phyloP scores from a whole-genome alignment of 1,139 yeast genomes.

The Yamadazyma mexicana region DNA sequence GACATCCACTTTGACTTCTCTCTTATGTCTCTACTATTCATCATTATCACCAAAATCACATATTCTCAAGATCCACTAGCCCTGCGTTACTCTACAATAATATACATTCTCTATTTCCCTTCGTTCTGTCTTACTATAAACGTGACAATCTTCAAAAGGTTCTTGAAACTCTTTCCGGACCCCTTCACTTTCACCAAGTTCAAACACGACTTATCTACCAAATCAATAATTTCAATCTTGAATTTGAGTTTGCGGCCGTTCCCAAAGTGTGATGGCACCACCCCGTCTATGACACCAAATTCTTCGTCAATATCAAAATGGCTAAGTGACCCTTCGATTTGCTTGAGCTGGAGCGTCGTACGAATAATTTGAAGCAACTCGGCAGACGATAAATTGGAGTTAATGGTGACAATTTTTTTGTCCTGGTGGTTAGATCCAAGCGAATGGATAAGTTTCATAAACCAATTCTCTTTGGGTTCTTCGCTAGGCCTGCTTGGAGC shows the following conservation, averaged over 20 bases:
- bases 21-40: too few relatives aligned
- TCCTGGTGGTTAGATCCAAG: conserved; percentile 13
- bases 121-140: conserved; percentile 28
- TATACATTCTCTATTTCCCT: conserved; percentile 3
- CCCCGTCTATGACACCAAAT: conserved; percentile 46
- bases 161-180: conserved; percentile 64
- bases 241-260: conserved; percentile 50
- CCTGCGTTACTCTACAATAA: conserved; percentile 1
- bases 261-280: conserved; percentile 49
- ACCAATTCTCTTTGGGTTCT: conserved; percentile 32
- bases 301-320: conserved; percentile 44
- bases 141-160: conserved; percentile 50
- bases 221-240: conserved; percentile 44
- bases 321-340: conserved; percentile 51
- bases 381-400: conserved; percentile 29
- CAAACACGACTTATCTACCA: conserved; percentile 46
- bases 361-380: conserved; percentile 36
- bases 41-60: too few relatives aligned
- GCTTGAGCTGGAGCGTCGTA: conserved; percentile 46
- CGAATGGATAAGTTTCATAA: conserved; percentile 36
- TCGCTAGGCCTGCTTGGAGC: conserved; percentile 26
- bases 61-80: too few relatives aligned
- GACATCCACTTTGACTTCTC: too few relatives aligned
- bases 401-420: conserved; percentile 31
- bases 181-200: conserved; percentile 62